Evolutionary conservation across 2,329 filamentous ascomycete species (phyloP).

Genomic region (Apiospora saccharicola): DNA sequence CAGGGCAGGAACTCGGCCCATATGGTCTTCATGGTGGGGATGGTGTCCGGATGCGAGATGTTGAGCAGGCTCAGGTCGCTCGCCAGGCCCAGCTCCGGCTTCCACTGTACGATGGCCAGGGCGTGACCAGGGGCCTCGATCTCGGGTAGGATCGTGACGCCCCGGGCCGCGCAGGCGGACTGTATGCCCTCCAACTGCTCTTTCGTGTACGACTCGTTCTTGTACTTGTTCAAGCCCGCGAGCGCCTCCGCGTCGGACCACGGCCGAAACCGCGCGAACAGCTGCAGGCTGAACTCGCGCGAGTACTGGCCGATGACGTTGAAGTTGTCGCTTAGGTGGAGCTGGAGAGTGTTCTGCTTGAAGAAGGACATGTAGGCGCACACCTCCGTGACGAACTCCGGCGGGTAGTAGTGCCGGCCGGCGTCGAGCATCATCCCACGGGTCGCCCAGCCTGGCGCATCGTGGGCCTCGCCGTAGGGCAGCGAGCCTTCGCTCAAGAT

Average conservation of each 20-base stretch:
- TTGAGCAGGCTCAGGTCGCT: constrained; percentile 60
- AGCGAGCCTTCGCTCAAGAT: constrained; percentile 49
- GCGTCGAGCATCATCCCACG: constrained; percentile 59
- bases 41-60: constrained; percentile 60
- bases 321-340: constrained; percentile 66
- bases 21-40: constrained; percentile 59
- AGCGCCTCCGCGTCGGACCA: constrained; percentile 57
- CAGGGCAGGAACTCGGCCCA: constrained; percentile 62
- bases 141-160: constrained; percentile 65
- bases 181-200: constrained; percentile 61
- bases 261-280: constrained; percentile 64
- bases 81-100: constrained; percentile 58
- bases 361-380: constrained; percentile 68
- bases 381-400: constrained; percentile 61
- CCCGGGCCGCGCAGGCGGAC: constrained; percentile 57
- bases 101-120: constrained; percentile 65
- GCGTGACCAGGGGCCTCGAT: constrained; percentile 67
- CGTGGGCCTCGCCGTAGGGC: constrained; percentile 50
- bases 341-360: constrained; percentile 66
- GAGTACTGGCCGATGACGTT: constrained; percentile 56
- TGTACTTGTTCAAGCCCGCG: constrained; percentile 55
- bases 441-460: constrained; percentile 59
- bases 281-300: constrained; percentile 52
- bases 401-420: constrained; percentile 63
- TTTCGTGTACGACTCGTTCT: constrained; percentile 63